Evolutionary conservation across 345 rosid species (phyloP), one percentile per base, ranked within the genome.

Genomic region (Salix arbutifolia): DNA sequence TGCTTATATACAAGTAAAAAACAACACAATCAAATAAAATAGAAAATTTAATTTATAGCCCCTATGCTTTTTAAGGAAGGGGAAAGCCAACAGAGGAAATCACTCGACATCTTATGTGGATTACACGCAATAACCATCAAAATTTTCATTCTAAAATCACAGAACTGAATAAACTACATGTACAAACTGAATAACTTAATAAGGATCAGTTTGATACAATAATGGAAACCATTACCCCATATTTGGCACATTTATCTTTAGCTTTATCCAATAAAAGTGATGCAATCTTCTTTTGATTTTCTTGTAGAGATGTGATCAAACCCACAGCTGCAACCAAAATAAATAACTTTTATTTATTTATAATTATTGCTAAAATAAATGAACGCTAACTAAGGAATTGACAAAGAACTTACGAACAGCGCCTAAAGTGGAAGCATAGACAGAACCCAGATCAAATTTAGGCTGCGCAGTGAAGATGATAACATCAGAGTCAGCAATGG

Each of bases 401-500:
- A 67, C 12, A 13, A 8, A 17, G 31, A 44, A 79, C 89, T 73
- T 37, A 89, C 95, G 88, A 83, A 89, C 81, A 31, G 83, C 77
- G 37, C 92, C 93, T 48, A 70, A 79, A 64, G 91, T 83, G 66
- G 90, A 87, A 78, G 91, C 97, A 48, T 89, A 85, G 18, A 91
- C 83, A 44, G 72, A 87, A 76, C 81, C 74, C 58, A 78, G 82
- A 80, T 83, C 85, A 16, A 83, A 75, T 2, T 74, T 60, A 71
- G 91, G 81, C 76, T 80, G 91, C 1, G 84, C 91, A 14, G 88
- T 85, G 79, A 94, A 85, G 88, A 94, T 71, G 79, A 92, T 40
- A 56, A 94, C 81, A 1, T 84, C 76, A 23, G 93, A 89, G 48
- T 66, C 67, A 31, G 84, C 31, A 73, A 92, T 70, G 25, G 80